These are phyloP conservation scores for Oryza glumipatula DNA, from an alignment of 176 grass and related monocot species.

Conservation along the genomic window DNA sequence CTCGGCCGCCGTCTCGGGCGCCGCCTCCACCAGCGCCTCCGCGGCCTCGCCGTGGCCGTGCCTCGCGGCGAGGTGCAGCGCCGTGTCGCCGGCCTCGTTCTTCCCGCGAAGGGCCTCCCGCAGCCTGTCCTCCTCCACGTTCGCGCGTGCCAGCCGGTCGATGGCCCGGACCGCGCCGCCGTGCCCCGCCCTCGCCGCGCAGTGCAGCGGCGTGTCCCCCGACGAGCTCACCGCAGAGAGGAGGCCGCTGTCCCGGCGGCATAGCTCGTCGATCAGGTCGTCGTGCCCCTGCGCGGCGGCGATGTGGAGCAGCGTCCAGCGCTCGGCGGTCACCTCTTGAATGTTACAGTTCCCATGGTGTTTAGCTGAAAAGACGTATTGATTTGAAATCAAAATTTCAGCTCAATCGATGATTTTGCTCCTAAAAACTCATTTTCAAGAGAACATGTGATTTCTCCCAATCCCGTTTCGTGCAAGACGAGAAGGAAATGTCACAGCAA, in stretches of 20 bases:
- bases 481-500: background rate
- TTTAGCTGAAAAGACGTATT: background rate
- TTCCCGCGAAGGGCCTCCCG: background rate
- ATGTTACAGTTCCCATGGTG: conserved; percentile 18
- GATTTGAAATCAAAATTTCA: background rate
- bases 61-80: conserved; percentile 45
- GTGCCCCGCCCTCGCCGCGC: conserved; percentile 29
- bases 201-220: conserved; percentile 55
- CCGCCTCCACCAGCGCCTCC: conserved; percentile 20
- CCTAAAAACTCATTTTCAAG: background rate
- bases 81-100: conserved; percentile 44
- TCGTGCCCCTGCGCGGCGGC: conserved; percentile 35
- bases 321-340: conserved; percentile 31
- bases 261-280: conserved; percentile 34
- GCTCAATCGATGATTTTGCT: background rate
- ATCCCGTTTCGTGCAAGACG: background rate
- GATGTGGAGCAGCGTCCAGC: conserved; percentile 50
- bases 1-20: conserved; percentile 15
- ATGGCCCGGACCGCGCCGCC: background rate
- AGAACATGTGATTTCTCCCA: background rate
- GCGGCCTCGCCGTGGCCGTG: conserved; percentile 5
- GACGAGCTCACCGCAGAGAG: conserved; percentile 10
- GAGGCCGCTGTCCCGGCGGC: background rate
- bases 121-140: conserved; percentile 1
- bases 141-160: background rate